Evolutionary conservation across 768 basidiomycete species (phyloP).

Genomic region (Termitomyces sp.): DNA sequence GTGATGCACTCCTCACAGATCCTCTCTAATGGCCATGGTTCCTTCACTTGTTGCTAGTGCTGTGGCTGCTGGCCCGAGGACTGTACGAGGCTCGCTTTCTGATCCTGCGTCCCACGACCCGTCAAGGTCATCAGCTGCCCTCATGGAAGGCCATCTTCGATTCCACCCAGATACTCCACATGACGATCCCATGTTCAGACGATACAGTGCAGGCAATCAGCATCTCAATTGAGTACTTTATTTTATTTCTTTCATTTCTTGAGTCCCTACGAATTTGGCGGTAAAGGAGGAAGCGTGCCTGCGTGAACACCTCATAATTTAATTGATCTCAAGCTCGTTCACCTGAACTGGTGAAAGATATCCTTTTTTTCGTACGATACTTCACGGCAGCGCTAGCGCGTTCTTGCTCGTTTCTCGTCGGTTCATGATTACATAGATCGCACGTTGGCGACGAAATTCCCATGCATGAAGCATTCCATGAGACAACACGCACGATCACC

Average conservation of each 20-base stretch:
- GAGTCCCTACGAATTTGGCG: neutral
- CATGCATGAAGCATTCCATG: too few species aligned
- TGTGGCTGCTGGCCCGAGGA: constrained; percentile 68
- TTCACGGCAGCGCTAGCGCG: neutral
- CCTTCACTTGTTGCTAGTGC: constrained; percentile 42
- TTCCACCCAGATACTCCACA: constrained; percentile 81
- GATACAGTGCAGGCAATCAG: constrained; percentile 22
- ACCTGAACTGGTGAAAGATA: too few species aligned
- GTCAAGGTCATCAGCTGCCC: constrained; percentile 74
- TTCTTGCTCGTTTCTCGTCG: neutral
- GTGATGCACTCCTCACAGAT: constrained; percentile 16
- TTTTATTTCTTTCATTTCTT: neutral
- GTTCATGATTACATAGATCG: neutral
- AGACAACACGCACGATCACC: too few species aligned
- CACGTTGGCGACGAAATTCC: too few species aligned
- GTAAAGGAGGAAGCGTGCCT: neutral
- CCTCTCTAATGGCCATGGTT: constrained; percentile 47
- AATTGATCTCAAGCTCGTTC: too few species aligned
- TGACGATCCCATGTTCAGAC: constrained; percentile 52
- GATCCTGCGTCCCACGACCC: constrained; percentile 78
- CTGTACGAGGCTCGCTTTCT: constrained; percentile 56
- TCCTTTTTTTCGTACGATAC: neutral
- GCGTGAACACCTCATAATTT: neutral
- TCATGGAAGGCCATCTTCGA: constrained; percentile 84
- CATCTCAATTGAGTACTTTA: neutral